Evolutionary conservation across 257 asterid species (phyloP).

Genomic region (Oldenlandia corymbosa): DNA sequence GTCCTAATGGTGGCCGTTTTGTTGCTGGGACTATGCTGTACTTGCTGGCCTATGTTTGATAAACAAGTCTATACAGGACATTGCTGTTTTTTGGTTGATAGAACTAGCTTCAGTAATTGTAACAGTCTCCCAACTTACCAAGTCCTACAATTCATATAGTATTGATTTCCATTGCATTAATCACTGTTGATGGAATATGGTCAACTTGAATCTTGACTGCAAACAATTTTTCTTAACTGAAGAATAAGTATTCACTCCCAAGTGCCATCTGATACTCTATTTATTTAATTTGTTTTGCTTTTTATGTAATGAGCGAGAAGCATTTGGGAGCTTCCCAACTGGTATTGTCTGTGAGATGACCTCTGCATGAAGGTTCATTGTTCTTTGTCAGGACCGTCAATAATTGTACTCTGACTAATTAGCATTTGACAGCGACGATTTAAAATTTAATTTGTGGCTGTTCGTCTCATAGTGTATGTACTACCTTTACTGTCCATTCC

Average conservation of each 20-base stretch:
- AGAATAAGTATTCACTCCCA: neutral
- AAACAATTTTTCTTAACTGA: neutral
- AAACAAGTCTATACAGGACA: too few species aligned
- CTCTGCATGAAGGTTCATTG: neutral
- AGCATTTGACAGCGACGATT: neutral
- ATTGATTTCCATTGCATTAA: too few species aligned
- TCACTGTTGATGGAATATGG: too few species aligned
- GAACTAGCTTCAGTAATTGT: too few species aligned
- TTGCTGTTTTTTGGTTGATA: too few species aligned
- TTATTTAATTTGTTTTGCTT: neutral
- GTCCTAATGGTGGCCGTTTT: too few species aligned
- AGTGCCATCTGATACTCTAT: neutral
- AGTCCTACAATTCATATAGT: too few species aligned
- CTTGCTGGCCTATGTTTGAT: too few species aligned
- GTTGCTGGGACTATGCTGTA: too few species aligned
- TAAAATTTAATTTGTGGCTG: neutral
- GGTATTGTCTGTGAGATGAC: neutral
- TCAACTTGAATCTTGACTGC: too few species aligned
- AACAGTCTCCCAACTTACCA: too few species aligned
- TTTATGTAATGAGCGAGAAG: neutral
- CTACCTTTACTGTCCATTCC: neutral
- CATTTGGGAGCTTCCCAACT: neutral
- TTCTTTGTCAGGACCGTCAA: neutral
- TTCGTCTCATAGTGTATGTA: neutral
- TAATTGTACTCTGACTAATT: neutral